Evolutionary conservation across 768 basidiomycete species (phyloP).

Genomic region (Lentinus tigrinus): DNA sequence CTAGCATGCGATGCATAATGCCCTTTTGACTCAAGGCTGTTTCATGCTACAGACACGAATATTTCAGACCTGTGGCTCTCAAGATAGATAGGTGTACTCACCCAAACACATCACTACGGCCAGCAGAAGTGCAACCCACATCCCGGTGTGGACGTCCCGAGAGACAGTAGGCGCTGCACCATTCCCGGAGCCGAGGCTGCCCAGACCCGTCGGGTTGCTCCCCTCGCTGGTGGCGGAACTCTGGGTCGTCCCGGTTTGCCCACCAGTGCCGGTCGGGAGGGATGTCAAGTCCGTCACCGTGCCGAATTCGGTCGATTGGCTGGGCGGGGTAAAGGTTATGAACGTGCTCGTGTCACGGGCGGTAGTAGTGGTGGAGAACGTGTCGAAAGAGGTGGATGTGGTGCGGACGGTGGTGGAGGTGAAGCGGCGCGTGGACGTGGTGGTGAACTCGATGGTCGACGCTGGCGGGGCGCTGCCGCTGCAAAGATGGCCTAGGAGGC

Average conservation of each 20-base stretch:
- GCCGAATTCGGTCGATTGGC: neutral
- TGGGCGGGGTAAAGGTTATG: neutral
- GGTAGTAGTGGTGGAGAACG: neutral
- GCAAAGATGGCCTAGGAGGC: conserved; percentile 5
- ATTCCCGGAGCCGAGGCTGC: neutral
- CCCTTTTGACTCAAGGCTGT: neutral
- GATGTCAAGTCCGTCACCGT: neutral
- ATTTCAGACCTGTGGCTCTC: neutral
- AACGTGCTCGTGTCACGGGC: neutral
- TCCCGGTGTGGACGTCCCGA: neutral
- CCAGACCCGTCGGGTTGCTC: neutral
- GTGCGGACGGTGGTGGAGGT: neutral
- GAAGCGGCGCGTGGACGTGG: neutral
- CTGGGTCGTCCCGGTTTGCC: neutral
- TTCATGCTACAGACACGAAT: neutral
- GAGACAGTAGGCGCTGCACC: neutral
- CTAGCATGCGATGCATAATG: neutral
- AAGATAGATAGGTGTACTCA: neutral
- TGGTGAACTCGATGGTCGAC: neutral
- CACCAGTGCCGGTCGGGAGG: neutral
- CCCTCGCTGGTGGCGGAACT: neutral
- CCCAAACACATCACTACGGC: neutral
- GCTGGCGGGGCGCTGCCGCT: conserved; percentile 1
- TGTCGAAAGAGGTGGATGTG: neutral
- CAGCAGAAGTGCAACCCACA: neutral